Evolutionary conservation across 352 stramenopile species (phyloP).

Genomic region (Pythium periplocum): DNA sequence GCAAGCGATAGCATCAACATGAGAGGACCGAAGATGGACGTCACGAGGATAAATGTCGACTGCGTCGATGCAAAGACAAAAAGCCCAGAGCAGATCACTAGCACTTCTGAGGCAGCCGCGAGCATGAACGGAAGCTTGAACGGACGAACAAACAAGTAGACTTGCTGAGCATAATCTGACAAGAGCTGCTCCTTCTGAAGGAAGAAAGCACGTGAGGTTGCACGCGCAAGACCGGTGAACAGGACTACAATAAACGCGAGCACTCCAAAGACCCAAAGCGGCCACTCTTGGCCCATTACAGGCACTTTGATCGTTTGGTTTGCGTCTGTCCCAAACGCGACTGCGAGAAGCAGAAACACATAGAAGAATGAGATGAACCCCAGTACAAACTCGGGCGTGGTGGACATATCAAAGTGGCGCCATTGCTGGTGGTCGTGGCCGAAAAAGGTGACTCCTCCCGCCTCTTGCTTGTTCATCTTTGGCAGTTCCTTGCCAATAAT

Average conservation of each 20-base stretch:
- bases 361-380: conserved; percentile 85
- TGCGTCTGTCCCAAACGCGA: conserved; percentile 58
- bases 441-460: conserved; percentile 80
- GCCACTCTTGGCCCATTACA: conserved; percentile 62
- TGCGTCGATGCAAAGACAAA: conserved; percentile 77
- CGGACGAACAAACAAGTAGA: conserved; percentile 62
- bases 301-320: conserved; percentile 45
- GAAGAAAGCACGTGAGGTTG: conserved; percentile 77
- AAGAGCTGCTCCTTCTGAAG: conserved; percentile 74
- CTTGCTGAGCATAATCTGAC: conserved; percentile 65
- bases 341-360: conserved; percentile 71
- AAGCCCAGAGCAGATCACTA: conserved; percentile 75
- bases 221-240: conserved; percentile 64
- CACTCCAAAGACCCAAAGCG: conserved; percentile 84
- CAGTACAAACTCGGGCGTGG: conserved; percentile 77
- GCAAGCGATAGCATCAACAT: conserved; percentile 73
- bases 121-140: conserved; percentile 78
- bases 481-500: conserved; percentile 80
- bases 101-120: conserved; percentile 65
- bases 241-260: conserved; percentile 79
- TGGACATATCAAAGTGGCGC: conserved; percentile 67
- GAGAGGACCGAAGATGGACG: conserved; percentile 66
- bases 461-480: conserved; percentile 77
- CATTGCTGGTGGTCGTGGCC: conserved; percentile 63
- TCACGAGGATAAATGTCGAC: conserved; percentile 76